Evolutionary conservation across 192 early-diverging fungal species (phyloP).

Genomic region (Coemansia nantahalensis): DNA sequence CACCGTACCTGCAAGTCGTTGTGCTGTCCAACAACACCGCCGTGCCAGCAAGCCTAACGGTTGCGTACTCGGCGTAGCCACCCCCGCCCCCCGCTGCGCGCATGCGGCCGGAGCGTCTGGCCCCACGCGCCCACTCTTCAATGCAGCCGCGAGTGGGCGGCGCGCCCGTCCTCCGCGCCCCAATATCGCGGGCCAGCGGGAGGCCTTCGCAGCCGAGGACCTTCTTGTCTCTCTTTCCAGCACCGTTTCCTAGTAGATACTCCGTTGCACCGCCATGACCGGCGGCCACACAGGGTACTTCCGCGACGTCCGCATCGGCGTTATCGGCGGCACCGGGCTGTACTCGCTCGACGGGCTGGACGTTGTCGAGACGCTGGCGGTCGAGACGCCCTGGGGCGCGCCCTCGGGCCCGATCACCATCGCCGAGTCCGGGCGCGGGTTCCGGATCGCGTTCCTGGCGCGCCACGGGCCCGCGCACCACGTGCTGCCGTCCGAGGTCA

Average conservation of each 20-base stretch:
- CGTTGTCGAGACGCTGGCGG: slow-evolving; percentile 77
- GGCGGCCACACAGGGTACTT: slow-evolving; percentile 11
- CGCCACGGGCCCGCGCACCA: slow-evolving; percentile 92
- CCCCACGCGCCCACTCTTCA: no score
- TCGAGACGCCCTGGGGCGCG: slow-evolving; percentile 88
- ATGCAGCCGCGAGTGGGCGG: no score
- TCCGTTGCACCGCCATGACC: slow-evolving; percentile 10
- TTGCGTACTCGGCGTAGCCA: slow-evolving; percentile 12
- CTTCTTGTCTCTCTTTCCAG: no score
- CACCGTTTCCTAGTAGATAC: slow-evolving; percentile 5
- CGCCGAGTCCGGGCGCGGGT: slow-evolving; percentile 60
- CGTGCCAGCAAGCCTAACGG: slow-evolving; percentile 34
- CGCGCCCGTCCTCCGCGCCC: no score
- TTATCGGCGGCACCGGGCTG: slow-evolving; percentile 95
- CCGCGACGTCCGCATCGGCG: slow-evolving; percentile 73
- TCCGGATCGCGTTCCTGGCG: slow-evolving; percentile 93
- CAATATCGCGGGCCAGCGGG: no score
- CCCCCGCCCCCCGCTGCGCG: no score
- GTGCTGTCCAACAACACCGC: slow-evolving; percentile 42
- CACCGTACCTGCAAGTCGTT: slow-evolving; percentile 32
- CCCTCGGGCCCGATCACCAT: slow-evolving; percentile 89
- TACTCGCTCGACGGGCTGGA: slow-evolving; percentile 83
- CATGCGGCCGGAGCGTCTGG: no score
- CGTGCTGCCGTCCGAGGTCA: slow-evolving; percentile 85
- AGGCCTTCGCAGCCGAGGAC: no score